phyloP scores from a whole-genome alignment of 768 basidiomycete species.

The Tephrocybe sp. region DNA sequence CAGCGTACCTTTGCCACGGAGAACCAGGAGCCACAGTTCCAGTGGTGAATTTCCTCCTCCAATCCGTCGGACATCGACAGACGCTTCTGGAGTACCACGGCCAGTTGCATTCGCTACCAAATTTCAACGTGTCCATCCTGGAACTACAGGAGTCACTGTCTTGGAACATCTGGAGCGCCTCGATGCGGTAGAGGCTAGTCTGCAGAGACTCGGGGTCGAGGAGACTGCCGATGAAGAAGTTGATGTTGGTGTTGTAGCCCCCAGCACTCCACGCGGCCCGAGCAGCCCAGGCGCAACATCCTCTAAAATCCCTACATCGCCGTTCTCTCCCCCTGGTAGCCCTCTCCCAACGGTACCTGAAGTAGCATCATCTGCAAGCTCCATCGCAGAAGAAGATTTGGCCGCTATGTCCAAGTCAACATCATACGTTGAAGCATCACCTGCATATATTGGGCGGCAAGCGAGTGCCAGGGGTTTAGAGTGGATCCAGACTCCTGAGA shows the following conservation, averaged over 20 bases:
- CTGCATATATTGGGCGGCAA: conserved; percentile 32
- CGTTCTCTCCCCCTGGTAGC: conserved; percentile 60
- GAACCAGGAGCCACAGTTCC: conserved; percentile 60
- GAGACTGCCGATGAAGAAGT: conserved; percentile 60
- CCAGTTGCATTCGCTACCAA: conserved; percentile 86
- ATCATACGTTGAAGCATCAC: conserved; percentile 62
- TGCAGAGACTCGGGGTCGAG: conserved; percentile 70
- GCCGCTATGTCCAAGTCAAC: conserved; percentile 76
- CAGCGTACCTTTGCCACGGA: conserved; percentile 57
- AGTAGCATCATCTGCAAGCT: conserved; percentile 50
- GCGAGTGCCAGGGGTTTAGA: conserved; percentile 40
- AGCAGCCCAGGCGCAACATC: conserved; percentile 21
- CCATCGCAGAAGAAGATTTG: conserved; percentile 69
- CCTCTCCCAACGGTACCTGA: conserved; percentile 60
- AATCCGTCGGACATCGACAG: conserved; percentile 61
- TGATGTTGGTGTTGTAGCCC: conserved; percentile 42
- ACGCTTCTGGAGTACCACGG: conserved; percentile 61
- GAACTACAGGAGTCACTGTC: conserved; percentile 84
- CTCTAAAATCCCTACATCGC: conserved; percentile 37
- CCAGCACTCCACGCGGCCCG: conserved; percentile 24
- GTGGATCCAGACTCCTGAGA: conserved; percentile 44
- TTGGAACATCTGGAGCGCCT: conserved; percentile 84
- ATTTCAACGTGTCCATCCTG: conserved; percentile 80
- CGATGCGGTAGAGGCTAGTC: conserved; percentile 78
- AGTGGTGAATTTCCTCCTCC: conserved; percentile 76